Evolutionary conservation across 1,284 basidiomycete genomes (phyloP).

Genomic region (Puccinia hordei): DNA sequence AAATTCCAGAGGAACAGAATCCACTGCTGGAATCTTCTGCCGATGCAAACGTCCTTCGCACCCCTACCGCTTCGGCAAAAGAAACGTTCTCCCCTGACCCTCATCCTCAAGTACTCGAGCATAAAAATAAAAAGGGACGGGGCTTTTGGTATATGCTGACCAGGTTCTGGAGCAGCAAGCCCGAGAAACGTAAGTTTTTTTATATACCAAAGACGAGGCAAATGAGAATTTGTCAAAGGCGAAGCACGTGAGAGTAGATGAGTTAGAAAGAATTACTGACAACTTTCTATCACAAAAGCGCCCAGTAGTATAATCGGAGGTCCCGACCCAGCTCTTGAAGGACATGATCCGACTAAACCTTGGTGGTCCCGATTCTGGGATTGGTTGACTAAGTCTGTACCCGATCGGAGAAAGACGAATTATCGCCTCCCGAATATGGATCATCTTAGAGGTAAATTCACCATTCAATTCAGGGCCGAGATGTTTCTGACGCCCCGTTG

Average conservation of each 20-base stretch:
- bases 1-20: neutral
- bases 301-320: neutral
- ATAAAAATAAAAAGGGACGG: too few relatives aligned
- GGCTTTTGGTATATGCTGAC: neutral
- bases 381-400: neutral
- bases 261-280: too few relatives aligned
- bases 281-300: neutral
- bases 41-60: neutral
- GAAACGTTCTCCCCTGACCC: too few relatives aligned
- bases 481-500: neutral
- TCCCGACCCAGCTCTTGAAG: neutral
- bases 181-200: neutral
- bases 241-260: too few relatives aligned
- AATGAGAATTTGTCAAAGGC: neutral
- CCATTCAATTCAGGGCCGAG: neutral
- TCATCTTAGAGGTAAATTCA: neutral
- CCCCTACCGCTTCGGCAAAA: neutral
- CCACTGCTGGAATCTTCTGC: neutral
- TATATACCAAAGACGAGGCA: neutral
- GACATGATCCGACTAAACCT: neutral
- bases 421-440: neutral
- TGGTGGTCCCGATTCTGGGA: neutral
- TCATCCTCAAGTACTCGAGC: too few relatives aligned
- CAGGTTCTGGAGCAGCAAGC: neutral
- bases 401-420: neutral